Base-by-base conservation (phyloP, 192 early-diverging fungal genomes). In the Umbelopsis vinacea region DNA sequence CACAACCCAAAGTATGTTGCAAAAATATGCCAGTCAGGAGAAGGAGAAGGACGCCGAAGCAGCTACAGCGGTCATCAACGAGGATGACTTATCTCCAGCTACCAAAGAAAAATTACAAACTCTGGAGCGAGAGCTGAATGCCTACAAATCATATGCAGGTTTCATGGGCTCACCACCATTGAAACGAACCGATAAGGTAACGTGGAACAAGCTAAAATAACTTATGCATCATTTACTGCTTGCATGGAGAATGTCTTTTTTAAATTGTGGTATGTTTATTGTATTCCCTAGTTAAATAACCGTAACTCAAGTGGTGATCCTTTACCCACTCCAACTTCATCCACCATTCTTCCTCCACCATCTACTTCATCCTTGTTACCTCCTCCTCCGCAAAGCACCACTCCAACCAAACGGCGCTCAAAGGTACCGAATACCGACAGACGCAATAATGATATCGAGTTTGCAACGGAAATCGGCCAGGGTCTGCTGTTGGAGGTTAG, bases 401-500 rank as follows among this genome's bases (percentile, higher is more conserved):
- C 75, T 8, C 79, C 79, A 8, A 77, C 75, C 15, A 76, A 76
- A 48, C 72, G 79, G 46, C 71, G 75, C 24, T 76, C 79, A 21
- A 76, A 74, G 43, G 52, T 81, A 26, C 75, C 79, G 66, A 81
- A 77, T 52, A 68, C 63, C 23, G 73, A 79, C 47, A 45, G 75
- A 29, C 48, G 69, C 29, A 76, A 82, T 43, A 77, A 63, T 48
- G 83, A 84, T 73, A 82, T 84, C 46, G 80, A 82, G 68, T 79
- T 84, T 70, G 83, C 83, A 22, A 77, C 80, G 17, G 80, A 82
- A 68, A 84, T 84, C 37, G 83, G 83, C 21, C 81, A 84, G 46
- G 76, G 77, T 19, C 67, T 84, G 29, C 66, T 84, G 40, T 24
- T 74, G 10, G 83, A 84, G 68, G 73, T 84, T 19, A 68, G 75